These are phyloP conservation scores for Lycium ferocissimum DNA, from an alignment of 257 asterid genomes.

Conservation along the genomic window DNA sequence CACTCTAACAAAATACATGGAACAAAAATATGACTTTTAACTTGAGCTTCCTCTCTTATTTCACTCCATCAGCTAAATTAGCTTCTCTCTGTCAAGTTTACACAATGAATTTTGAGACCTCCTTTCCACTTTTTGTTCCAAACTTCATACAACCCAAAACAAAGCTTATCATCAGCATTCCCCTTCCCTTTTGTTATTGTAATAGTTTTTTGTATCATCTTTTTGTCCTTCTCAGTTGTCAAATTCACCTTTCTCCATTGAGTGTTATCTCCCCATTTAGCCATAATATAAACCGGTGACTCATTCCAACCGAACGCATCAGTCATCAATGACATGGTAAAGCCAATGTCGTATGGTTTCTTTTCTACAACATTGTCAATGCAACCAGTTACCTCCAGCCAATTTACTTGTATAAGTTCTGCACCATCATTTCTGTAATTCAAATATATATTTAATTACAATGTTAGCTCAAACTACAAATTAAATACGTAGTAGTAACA, in stretches of 20 bases:
- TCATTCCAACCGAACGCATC: constrained; percentile 46
- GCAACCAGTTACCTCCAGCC: constrained; percentile 48
- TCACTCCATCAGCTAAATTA: not conserved
- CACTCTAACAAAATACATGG: not conserved
- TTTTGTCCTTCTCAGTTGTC: not conserved
- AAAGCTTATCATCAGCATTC: not conserved
- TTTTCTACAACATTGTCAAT: not conserved
- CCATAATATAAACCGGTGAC: constrained; percentile 35
- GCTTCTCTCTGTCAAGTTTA: not conserved
- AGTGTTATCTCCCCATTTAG: constrained; percentile 39
- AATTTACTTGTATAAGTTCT: constrained; percentile 37
- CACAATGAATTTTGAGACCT: not conserved
- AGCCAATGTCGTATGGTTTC: constrained; percentile 36
- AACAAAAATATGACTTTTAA: not conserved
- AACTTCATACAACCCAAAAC: constrained; percentile 21
- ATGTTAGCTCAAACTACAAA: not conserved
- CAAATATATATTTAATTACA: not conserved
- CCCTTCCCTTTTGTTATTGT: not conserved
- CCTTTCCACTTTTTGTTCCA: constrained; percentile 15
- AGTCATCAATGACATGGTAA: constrained; percentile 25
- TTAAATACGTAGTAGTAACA: not conserved
- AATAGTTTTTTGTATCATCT: not conserved
- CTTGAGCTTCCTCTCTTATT: not conserved
- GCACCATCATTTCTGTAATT: constrained; percentile 7
- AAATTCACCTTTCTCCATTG: constrained; percentile 28